A percentile compares a stretch with the other conserved stretches of the same genome.
Evolutionary conservation across 1,139 yeast species (phyloP).

Genomic region (Nakaseomyces kungkrabaensis): DNA sequence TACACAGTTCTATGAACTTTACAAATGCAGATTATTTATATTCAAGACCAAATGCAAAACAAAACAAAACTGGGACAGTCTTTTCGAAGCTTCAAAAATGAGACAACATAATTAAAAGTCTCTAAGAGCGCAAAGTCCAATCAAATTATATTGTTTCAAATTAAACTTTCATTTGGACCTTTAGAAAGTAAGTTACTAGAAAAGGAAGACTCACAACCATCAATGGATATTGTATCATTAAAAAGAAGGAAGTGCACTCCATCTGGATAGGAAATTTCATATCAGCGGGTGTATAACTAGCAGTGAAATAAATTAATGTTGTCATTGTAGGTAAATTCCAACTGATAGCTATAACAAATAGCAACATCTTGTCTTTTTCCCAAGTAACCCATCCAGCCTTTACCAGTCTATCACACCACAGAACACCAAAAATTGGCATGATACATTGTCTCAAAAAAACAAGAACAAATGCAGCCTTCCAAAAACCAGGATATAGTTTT

Average conservation of each 20-base stretch:
- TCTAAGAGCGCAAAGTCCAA: no score
- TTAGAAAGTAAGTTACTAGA: constrained; percentile 50
- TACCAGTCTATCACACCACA: constrained; percentile 40
- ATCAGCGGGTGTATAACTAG: constrained; percentile 55
- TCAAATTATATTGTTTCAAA: no score
- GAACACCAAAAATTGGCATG: constrained; percentile 50
- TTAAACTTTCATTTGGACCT: constrained; percentile 30
- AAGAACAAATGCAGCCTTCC: constrained; percentile 44
- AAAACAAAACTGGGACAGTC: no score
- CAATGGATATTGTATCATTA: constrained; percentile 52
- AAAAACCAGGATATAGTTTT: constrained; percentile 54
- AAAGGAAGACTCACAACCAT: constrained; percentile 55
- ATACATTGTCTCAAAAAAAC: constrained; percentile 38
- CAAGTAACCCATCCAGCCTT: constrained; percentile 37
- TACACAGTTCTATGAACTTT: no score
- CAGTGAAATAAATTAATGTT: constrained; percentile 57
- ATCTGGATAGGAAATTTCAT: constrained; percentile 51
- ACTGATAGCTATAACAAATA: constrained; percentile 55
- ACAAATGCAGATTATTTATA: background rate
- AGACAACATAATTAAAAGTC: background rate
- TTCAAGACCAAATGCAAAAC: no score
- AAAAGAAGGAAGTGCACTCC: constrained; percentile 60
- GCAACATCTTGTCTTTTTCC: constrained; percentile 43
- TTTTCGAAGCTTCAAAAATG: background rate
- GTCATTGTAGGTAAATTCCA: constrained; percentile 66